phyloP scores from a whole-genome alignment of 345 rosid genomes.

The Camelina laxa region DNA sequence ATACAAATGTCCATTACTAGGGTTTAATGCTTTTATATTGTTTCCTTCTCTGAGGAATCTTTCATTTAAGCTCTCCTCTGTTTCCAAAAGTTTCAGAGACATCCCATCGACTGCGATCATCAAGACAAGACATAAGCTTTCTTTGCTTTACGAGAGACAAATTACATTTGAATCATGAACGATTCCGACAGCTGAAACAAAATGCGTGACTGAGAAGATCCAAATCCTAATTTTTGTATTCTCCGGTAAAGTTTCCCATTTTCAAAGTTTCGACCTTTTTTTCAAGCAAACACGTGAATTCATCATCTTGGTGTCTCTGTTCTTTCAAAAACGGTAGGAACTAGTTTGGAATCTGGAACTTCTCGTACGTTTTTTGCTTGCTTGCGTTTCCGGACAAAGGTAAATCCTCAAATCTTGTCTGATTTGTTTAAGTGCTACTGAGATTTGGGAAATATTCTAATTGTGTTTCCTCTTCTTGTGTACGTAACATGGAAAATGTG shows the following conservation, averaged over 20 bases:
- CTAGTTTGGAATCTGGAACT: constrained; percentile 23
- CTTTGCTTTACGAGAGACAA: not conserved
- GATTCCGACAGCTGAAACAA: constrained; percentile 22
- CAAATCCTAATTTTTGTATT: constrained; percentile 9
- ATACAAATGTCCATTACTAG: constrained; percentile 17
- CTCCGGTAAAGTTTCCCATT: constrained; percentile 10
- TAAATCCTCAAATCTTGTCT: constrained; percentile 13
- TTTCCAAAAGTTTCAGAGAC: constrained; percentile 33
- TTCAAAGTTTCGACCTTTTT: constrained; percentile 7
- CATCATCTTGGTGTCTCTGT: not conserved
- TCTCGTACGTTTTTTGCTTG: constrained; percentile 22
- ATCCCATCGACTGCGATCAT: not conserved
- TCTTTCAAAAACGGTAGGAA: constrained; percentile 11
- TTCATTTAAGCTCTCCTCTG: constrained; percentile 26
- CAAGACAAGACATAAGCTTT: constrained; percentile 25
- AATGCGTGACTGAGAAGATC: constrained; percentile 30
- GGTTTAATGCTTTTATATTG: constrained; percentile 7
- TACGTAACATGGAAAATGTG: not conserved
- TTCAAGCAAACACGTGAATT: constrained; percentile 12
- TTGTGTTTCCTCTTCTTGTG: constrained; percentile 12
- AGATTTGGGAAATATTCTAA: not conserved
- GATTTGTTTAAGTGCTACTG: constrained; percentile 16
- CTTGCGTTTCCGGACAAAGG: constrained; percentile 7
- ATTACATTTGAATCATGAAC: not conserved
- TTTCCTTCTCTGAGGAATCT: not conserved